Evolutionary conservation across 1,284 basidiomycete genomes (phyloP).

Genomic region (Cryptococcus deneoformans): DNA sequence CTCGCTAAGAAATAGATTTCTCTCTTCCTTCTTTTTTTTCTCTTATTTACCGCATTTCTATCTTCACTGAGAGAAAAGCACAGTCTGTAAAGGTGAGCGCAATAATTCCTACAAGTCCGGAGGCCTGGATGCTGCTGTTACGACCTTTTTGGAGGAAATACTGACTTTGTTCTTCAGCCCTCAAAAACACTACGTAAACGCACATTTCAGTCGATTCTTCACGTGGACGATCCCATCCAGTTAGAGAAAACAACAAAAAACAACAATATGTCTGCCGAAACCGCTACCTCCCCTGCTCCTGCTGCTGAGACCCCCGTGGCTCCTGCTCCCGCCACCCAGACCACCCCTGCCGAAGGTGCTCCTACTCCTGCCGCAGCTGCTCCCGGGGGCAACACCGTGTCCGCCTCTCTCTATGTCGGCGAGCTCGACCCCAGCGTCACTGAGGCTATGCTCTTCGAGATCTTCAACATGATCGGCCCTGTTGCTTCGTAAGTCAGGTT

Average conservation of each 20-base stretch:
- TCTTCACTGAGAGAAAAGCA: conserved; percentile 4
- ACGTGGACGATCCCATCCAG: conserved; percentile 40
- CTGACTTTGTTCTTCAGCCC: conserved; percentile 6
- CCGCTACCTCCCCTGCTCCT: conserved; percentile 24
- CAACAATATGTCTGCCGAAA: conserved; percentile 32
- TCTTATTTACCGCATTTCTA: conserved; percentile 1
- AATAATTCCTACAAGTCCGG: neutral
- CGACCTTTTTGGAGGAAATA: too few relatives aligned
- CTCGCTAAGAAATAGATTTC: neutral
- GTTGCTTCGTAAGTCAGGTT: conserved; percentile 77
- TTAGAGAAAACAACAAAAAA: conserved; percentile 7
- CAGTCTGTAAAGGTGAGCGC: conserved; percentile 16
- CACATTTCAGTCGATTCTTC: conserved; percentile 15
- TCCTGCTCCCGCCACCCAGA: conserved; percentile 25
- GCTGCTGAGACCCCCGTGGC: conserved; percentile 20
- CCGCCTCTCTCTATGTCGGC: conserved; percentile 96
- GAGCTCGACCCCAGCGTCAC: conserved; percentile 98
- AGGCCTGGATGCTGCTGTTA: too few relatives aligned
- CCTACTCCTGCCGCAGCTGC: conserved; percentile 55
- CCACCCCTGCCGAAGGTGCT: conserved; percentile 23
- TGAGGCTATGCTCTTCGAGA: conserved; percentile 99
- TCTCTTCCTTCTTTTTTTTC: conserved; percentile 10
- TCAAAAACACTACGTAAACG: conserved; percentile 44
- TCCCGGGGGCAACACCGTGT: conserved; percentile 57
- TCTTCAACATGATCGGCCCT: conserved; percentile 99